Conservation (phyloP, 495 filamentous ascomycete species). For the Penicillium verhagenii region DNA sequence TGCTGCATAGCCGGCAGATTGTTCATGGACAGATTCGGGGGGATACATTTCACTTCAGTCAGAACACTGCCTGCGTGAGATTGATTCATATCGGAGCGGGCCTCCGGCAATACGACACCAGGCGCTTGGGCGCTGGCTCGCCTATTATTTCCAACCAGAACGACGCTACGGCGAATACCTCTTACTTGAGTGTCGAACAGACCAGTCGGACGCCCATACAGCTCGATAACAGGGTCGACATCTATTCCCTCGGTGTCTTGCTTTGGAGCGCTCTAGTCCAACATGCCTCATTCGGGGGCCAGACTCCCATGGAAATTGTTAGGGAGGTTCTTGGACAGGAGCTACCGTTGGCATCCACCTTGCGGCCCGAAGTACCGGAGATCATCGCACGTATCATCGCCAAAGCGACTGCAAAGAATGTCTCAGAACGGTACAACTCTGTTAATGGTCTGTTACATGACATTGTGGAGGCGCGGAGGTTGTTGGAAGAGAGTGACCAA, state of each 20-base stretch:
- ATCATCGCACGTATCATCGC: constrained; percentile 65
- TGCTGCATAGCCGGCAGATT: constrained; percentile 66
- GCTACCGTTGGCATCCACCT: constrained; percentile 61
- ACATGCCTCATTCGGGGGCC: constrained; percentile 62
- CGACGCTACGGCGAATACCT: not conserved
- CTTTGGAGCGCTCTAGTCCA: constrained; percentile 71
- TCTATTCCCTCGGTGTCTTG: constrained; percentile 70
- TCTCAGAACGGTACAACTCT: constrained; percentile 71
- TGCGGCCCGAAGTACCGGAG: constrained; percentile 66
- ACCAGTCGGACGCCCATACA: constrained; percentile 73
- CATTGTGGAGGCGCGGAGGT: constrained; percentile 56
- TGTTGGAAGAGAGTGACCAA: constrained; percentile 61
- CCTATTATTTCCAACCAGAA: not conserved
- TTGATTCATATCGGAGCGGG: constrained; percentile 72
- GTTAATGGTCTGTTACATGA: constrained; percentile 67
- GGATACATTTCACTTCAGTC: constrained; percentile 71
- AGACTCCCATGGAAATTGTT: constrained; percentile 68
- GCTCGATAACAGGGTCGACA: constrained; percentile 72
- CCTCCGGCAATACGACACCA: constrained; percentile 52
- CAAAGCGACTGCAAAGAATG: constrained; percentile 72
- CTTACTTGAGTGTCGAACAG: constrained; percentile 55
- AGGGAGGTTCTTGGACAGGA: constrained; percentile 65
- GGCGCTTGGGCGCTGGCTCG: not conserved
- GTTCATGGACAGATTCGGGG: constrained; percentile 72
- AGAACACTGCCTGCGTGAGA: constrained; percentile 59